phyloP scores from a whole-genome alignment of 2,329 filamentous ascomycete genomes.

The Bipolaris oryzae region DNA sequence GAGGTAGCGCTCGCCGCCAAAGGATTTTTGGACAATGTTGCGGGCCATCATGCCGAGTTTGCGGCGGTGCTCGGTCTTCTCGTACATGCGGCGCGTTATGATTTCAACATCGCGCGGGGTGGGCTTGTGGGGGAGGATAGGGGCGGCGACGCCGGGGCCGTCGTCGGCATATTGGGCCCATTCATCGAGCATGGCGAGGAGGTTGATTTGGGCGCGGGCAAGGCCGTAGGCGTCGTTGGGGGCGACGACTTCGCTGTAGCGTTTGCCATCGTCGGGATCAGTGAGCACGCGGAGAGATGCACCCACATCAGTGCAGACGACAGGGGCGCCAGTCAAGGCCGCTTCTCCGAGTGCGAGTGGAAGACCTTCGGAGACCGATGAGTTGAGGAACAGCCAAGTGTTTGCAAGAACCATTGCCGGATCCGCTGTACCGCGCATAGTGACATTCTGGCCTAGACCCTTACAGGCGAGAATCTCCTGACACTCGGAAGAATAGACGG shows the following conservation, averaged over 20 bases:
- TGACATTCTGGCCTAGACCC: constrained; percentile 57
- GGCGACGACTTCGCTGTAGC: constrained; percentile 67
- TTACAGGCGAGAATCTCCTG: constrained; percentile 64
- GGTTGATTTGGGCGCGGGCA: constrained; percentile 66
- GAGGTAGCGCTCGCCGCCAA: constrained; percentile 64
- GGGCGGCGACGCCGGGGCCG: constrained; percentile 44
- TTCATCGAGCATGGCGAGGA: constrained; percentile 66
- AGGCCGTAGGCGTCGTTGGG: constrained; percentile 67
- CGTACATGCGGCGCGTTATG: constrained; percentile 65
- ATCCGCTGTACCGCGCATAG: constrained; percentile 62
- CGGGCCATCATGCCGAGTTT: constrained; percentile 65
- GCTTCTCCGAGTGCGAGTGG: constrained; percentile 64
- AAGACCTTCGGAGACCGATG: constrained; percentile 62
- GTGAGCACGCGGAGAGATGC: constrained; percentile 63
- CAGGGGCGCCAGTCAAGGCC: constrained; percentile 62
- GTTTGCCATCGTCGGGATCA: constrained; percentile 54
- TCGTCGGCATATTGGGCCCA: constrained; percentile 66
- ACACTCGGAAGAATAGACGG: constrained; percentile 65
- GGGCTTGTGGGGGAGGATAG: constrained; percentile 57
- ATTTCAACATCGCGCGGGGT: constrained; percentile 58
- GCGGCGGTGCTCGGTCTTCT: constrained; percentile 62
- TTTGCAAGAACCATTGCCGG: constrained; percentile 55
- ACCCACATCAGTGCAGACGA: constrained; percentile 63
- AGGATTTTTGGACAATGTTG: constrained; percentile 64
- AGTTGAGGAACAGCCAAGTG: constrained; percentile 58